phyloP scores from a whole-genome alignment of 768 basidiomycete genomes.

The Floccularia luteovirens region DNA sequence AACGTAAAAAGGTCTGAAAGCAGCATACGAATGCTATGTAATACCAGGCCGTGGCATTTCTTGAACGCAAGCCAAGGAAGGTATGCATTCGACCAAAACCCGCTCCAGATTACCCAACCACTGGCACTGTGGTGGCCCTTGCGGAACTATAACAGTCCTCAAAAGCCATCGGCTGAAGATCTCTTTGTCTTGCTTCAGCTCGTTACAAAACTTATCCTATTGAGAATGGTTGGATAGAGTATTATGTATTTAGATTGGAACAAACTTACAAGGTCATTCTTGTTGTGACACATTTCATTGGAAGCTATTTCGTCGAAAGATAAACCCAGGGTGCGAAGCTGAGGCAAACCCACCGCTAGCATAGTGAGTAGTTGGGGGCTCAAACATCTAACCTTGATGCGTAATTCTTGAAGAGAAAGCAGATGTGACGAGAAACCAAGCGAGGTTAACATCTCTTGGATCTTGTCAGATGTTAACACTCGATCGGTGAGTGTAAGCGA shows the following conservation, averaged over 20 bases:
- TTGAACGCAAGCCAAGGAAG: too few species aligned
- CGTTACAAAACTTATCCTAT: background rate
- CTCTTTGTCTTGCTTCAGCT: background rate
- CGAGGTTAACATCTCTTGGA: constrained; percentile 18
- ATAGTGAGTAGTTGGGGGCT: constrained; percentile 16
- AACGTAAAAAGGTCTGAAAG: too few species aligned
- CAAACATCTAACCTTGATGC: constrained; percentile 12
- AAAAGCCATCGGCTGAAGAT: background rate
- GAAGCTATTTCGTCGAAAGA: constrained; percentile 13
- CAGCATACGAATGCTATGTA: too few species aligned
- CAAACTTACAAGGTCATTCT: background rate
- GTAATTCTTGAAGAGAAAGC: constrained; percentile 7
- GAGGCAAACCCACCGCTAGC: constrained; percentile 14
- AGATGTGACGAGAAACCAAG: constrained; percentile 10
- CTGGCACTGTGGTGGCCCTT: background rate
- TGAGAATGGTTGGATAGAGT: background rate
- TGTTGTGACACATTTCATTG: background rate
- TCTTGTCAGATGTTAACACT: constrained; percentile 19
- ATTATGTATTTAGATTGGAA: background rate
- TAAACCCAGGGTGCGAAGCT: constrained; percentile 14
- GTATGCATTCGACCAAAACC: background rate
- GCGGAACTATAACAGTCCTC: background rate
- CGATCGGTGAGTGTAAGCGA: constrained; percentile 30
- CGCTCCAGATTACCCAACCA: background rate
- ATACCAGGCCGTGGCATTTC: too few species aligned